Evolutionary conservation across 1,284 basidiomycete species (phyloP), one percentile per base, ranked within the genome.

Genomic region (Ganoderma meredithae): DNA sequence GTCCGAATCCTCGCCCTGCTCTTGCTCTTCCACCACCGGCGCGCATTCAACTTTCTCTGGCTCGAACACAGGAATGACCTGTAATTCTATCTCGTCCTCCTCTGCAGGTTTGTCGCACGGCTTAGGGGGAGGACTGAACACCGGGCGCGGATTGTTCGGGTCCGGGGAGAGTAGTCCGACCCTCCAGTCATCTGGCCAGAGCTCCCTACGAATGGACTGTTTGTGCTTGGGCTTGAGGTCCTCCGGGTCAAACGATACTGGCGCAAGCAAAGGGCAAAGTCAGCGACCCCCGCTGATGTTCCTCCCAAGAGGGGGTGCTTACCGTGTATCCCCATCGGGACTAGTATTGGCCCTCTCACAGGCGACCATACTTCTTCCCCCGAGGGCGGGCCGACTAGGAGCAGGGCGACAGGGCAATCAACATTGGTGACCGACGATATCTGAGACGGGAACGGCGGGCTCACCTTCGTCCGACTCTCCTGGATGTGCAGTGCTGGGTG

Each of bases 141-240:
- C 58, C 9, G 58, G 58, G 13, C 39, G 22, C 17, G 17, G 55
- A 33, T 58, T 39, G 33, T 6, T 58, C 55, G 55, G 55, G 55
- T 58, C 55, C 19, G 55, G 55, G 15, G 55, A 58, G 55, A 58
- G 55, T 19, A 58, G 33, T 8, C 55, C 55, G 2, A 39, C 55
- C 55, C 55, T 19, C 55, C 31, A 39, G 7, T 58, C 55, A 8
- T 58, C 55, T 7, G 10, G 31, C 19, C 33, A 36, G 19, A 10
- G 19, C 17, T 31, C 19, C 31, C 55, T 58, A 19, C 31, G 33
- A 19, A 7, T 7, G 13, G 27, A 7, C 15, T 27, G 25, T 13
- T 27, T 55, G 15, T 31, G 27, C 19, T 19, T 55, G n/a, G 53
- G 13, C 53, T 55, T 33, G 15, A 2, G 4, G 36, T 36, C 36